phyloP scores from a whole-genome alignment of 2,329 filamentous ascomycete species.

The Chaetothyriales sp. region DNA sequence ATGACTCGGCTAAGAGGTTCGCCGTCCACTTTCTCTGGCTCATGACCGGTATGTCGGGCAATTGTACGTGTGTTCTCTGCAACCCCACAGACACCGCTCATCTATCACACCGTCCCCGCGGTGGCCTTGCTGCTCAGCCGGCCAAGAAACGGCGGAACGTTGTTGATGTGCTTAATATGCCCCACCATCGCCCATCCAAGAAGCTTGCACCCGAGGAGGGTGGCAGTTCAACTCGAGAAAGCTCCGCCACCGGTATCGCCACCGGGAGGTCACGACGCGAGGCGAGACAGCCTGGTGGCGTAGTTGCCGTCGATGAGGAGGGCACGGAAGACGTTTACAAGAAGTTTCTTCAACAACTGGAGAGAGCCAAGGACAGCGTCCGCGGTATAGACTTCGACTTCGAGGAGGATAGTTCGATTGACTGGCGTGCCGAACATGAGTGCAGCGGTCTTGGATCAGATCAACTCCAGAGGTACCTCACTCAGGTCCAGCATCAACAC shows the following conservation, averaged over 20 bases:
- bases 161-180: neutral
- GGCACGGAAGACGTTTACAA: constrained; percentile 43
- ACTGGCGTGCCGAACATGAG: constrained; percentile 40
- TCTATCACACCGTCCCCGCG: constrained; percentile 2
- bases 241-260: constrained; percentile 6
- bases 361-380: constrained; percentile 19
- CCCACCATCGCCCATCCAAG: constrained; percentile 1
- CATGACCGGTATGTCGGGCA: constrained; percentile 34
- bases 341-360: constrained; percentile 35
- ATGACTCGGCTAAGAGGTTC: constrained; percentile 42
- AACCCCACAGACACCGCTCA: constrained; percentile 5
- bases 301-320: constrained; percentile 32
- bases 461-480: constrained; percentile 29
- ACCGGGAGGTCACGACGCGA: constrained; percentile 11
- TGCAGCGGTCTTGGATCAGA: constrained; percentile 19
- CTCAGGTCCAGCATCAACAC: constrained; percentile 30
- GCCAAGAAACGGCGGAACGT: constrained; percentile 7
- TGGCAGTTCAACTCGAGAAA: constrained; percentile 1
- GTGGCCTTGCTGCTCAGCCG: neutral
- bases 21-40: constrained; percentile 45
- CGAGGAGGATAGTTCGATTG: constrained; percentile 38
- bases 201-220: neutral
- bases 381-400: constrained; percentile 33
- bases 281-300: constrained; percentile 9
- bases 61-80: constrained; percentile 41